A percentile compares a stretch with the other conserved stretches of the same genome.
These are phyloP conservation scores for Rhododendron ferrugineum DNA, from an alignment of 148 eudicot species.

Conservation along the genomic window DNA sequence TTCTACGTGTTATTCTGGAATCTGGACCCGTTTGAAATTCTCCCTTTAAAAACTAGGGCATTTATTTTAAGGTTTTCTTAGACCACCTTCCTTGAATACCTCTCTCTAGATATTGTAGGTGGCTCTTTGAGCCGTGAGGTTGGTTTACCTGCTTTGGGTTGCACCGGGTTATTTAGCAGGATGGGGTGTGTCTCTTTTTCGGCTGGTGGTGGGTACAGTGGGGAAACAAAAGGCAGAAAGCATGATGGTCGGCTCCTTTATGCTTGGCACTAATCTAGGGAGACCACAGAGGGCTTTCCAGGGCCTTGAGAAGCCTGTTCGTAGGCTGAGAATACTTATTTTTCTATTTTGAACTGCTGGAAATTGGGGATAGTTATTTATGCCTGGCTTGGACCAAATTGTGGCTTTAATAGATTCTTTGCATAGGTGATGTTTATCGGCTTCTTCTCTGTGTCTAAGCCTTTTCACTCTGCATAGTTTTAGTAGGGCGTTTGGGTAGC, in stretches of 20 bases:
- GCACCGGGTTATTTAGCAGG: not conserved
- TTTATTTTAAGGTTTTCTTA: not conserved
- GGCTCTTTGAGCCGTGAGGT: not conserved
- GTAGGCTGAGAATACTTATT: not conserved
- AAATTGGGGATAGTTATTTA: not conserved
- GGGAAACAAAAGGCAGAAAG: not conserved
- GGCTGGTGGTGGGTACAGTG: not conserved
- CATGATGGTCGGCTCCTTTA: not conserved
- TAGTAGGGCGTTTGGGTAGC: not conserved
- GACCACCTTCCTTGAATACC: not conserved
- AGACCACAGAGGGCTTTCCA: not conserved
- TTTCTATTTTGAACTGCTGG: not conserved
- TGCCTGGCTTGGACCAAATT: not conserved
- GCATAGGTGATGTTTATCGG: not conserved
- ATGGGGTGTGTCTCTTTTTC: not conserved
- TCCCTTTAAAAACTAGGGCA: not conserved
- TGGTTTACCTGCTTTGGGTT: not conserved
- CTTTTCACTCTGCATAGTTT: not conserved
- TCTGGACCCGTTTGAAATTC: not conserved
- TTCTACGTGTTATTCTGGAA: not conserved
- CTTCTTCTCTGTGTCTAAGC: not conserved
- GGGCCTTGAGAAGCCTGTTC: not conserved
- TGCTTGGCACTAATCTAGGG: not conserved
- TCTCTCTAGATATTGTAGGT: not conserved
- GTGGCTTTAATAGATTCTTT: not conserved